Evolutionary conservation across 2,329 filamentous ascomycete genomes (phyloP).

Genomic region (Dactylellina sp.): DNA sequence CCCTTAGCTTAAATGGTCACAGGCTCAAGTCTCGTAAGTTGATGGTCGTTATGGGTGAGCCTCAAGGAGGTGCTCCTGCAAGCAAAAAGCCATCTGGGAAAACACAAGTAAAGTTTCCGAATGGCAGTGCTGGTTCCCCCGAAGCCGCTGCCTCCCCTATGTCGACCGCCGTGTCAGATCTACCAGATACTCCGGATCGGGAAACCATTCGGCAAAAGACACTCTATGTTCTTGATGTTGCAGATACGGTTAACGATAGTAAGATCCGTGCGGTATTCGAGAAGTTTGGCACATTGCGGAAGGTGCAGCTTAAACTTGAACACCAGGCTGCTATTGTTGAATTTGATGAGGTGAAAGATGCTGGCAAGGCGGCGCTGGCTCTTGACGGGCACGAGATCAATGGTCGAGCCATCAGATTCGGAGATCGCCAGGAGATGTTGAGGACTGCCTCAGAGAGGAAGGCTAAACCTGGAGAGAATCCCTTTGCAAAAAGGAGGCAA

Average conservation of each 20-base stretch:
- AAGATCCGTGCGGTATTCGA: constrained; percentile 80
- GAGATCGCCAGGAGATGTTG: constrained; percentile 60
- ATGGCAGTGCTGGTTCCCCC: constrained; percentile 50
- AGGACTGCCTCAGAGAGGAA: constrained; percentile 55
- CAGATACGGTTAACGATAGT: constrained; percentile 91
- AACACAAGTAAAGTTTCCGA: constrained; percentile 67
- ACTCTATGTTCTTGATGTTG: constrained; percentile 83
- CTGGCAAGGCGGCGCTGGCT: constrained; percentile 76
- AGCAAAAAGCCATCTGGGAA: constrained; percentile 45
- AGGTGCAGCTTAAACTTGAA: constrained; percentile 81
- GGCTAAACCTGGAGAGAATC: constrained; percentile 60
- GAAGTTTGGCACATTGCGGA: constrained; percentile 76
- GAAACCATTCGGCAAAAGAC: constrained; percentile 74
- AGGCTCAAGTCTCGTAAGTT: constrained; percentile 77
- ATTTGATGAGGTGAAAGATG: constrained; percentile 76
- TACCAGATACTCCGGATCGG: constrained; percentile 63
- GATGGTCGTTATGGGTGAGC: constrained; percentile 66
- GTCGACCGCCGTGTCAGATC: constrained; percentile 61
- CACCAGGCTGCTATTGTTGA: constrained; percentile 89
- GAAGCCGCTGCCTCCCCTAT: constrained; percentile 60
- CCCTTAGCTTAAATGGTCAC: constrained; percentile 76
- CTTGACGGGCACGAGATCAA: constrained; percentile 71
- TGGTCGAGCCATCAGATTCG: constrained; percentile 69
- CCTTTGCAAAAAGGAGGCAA: constrained; percentile 61
- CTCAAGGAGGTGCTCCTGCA: constrained; percentile 64